phyloP scores from a whole-genome alignment of 148 eudicot species.

The Heliamphora exappendiculata region DNA sequence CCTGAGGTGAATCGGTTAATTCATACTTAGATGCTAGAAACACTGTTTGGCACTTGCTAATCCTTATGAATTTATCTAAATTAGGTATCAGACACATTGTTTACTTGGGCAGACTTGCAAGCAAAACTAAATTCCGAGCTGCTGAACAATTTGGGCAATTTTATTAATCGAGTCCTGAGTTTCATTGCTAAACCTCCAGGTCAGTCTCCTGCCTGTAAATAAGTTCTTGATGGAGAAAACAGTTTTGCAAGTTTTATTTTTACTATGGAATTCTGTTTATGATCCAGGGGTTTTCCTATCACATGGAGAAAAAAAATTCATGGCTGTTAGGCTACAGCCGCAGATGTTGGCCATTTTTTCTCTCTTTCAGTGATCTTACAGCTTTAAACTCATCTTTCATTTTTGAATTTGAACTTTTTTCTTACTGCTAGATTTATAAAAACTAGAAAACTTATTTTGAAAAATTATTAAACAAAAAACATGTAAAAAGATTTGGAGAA shows the following conservation, averaged over 20 bases:
- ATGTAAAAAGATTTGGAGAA: too few species aligned
- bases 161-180: constrained; percentile 80
- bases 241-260: background rate
- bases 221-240: background rate
- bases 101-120: constrained; percentile 78
- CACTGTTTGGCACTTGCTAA: background rate
- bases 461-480: too few species aligned
- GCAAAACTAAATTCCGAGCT: constrained; percentile 71
- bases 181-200: constrained; percentile 82
- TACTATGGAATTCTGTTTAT: background rate
- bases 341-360: background rate
- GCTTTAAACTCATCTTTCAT: background rate
- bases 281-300: background rate
- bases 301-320: background rate
- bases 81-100: constrained; percentile 78
- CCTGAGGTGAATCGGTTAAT: constrained; percentile 52
- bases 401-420: too few species aligned
- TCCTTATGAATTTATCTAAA: constrained; percentile 9
- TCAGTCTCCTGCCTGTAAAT: constrained; percentile 13
- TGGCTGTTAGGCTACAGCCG: background rate
- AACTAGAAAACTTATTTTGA: too few species aligned
- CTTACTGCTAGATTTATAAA: too few species aligned
- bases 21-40: background rate
- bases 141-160: constrained; percentile 79
- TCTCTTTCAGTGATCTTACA: background rate